Percentiles rank a stretch among this genome's conserved stretches.
These are phyloP conservation scores for Rhizophora mangle DNA, from an alignment of 345 rosid genomes.

Conservation along the genomic window DNA sequence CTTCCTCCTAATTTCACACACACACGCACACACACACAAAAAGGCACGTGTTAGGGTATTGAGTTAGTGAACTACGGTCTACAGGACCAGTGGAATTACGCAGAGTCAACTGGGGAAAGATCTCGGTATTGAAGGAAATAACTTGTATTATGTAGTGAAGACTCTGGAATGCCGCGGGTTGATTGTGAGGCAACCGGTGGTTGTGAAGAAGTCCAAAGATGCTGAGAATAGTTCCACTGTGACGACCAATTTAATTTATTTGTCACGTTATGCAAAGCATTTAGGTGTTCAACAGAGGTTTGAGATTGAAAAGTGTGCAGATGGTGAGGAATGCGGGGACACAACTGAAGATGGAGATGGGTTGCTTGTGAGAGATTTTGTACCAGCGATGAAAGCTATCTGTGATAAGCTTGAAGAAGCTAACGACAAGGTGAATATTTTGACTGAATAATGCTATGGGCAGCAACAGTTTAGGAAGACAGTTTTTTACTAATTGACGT, in stretches of 20 bases:
- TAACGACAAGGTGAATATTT: slow-evolving; percentile 56
- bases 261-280: slow-evolving; percentile 72
- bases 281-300: slow-evolving; percentile 66
- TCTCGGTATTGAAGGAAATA: slow-evolving; percentile 63
- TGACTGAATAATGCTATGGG: no score
- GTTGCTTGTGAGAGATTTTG: slow-evolving; percentile 60
- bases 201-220: slow-evolving; percentile 62
- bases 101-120: slow-evolving; percentile 80
- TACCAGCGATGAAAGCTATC: slow-evolving; percentile 76
- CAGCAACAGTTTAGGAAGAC: no score
- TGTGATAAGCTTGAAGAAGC: slow-evolving; percentile 81
- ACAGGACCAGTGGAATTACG: slow-evolving; percentile 69
- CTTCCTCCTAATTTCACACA: neutral
- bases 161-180: slow-evolving; percentile 74
- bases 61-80: neutral
- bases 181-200: slow-evolving; percentile 68
- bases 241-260: slow-evolving; percentile 62
- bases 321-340: slow-evolving; percentile 23
- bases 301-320: slow-evolving; percentile 46
- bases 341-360: slow-evolving; percentile 35
- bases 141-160: slow-evolving; percentile 61
- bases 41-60: neutral
- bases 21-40: neutral
- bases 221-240: slow-evolving; percentile 49
- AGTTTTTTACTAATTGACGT: no score